These are phyloP conservation scores for Beauveria sp. DNA, from an alignment of 2,329 filamentous ascomycete species.

Conservation along the genomic window DNA sequence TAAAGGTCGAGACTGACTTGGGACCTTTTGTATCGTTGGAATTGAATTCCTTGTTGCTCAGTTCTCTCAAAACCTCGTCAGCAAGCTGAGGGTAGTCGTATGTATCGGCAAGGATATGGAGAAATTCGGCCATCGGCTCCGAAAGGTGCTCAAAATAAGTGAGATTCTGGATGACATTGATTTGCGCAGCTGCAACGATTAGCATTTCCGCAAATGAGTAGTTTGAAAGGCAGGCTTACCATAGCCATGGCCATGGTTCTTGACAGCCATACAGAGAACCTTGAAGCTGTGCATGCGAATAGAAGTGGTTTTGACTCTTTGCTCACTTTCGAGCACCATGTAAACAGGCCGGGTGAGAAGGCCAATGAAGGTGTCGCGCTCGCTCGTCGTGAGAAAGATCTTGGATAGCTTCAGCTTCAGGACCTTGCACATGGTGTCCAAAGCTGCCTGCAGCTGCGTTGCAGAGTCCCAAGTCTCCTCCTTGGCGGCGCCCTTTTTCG, in stretches of 20 bases:
- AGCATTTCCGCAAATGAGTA: slow-evolving; percentile 17
- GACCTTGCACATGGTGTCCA: slow-evolving; percentile 94
- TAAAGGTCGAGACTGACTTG: slow-evolving; percentile 91
- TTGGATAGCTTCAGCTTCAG: slow-evolving; percentile 85
- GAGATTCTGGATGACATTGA: slow-evolving; percentile 93
- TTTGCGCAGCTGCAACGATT: slow-evolving; percentile 70
- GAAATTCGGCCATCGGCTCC: slow-evolving; percentile 96
- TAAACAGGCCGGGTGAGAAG: slow-evolving; percentile 91
- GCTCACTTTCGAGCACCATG: slow-evolving; percentile 87
- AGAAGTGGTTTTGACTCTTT: slow-evolving; percentile 77
- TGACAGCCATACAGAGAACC: slow-evolving; percentile 90
- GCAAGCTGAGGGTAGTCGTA: slow-evolving; percentile 95
- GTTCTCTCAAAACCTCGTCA: slow-evolving; percentile 86
- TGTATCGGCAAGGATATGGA: slow-evolving; percentile 92
- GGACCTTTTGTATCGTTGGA: slow-evolving; percentile 92
- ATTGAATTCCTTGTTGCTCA: slow-evolving; percentile 97
- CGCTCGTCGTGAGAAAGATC: slow-evolving; percentile 93
- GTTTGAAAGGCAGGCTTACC: slow-evolving; percentile 43
- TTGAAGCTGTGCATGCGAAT: slow-evolving; percentile 98
- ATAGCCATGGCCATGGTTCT: slow-evolving; percentile 95
- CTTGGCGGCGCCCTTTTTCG: slow-evolving; percentile 71
- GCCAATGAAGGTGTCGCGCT: slow-evolving; percentile 89
- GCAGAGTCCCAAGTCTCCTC: slow-evolving; percentile 85
- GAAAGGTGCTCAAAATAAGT: slow-evolving; percentile 99
- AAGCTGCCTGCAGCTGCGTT: slow-evolving; percentile 74